Percentiles rank a stretch among this genome's conserved stretches.
phyloP scores from a whole-genome alignment of 2,329 filamentous ascomycete species.

The Aspergillus cejpii region DNA sequence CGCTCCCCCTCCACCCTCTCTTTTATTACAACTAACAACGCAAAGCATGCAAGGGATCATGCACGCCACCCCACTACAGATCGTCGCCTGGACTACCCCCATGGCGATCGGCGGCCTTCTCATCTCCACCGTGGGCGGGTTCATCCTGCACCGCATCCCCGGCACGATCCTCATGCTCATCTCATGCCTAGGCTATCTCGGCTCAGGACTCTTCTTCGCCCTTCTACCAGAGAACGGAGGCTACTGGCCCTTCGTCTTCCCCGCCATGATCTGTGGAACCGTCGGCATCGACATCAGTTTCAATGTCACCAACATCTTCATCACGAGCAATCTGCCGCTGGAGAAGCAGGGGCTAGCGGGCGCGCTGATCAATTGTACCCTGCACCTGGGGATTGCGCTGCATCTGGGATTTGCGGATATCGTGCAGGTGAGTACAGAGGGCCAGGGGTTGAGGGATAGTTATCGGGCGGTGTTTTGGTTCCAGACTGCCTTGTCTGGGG shows the following conservation, averaged over 20 bases:
- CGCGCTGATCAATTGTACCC: slow-evolving; percentile 61
- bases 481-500: slow-evolving; percentile 50
- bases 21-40: background rate
- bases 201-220: slow-evolving; percentile 57
- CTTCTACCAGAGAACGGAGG: slow-evolving; percentile 51
- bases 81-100: slow-evolving; percentile 63
- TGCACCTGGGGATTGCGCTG: slow-evolving; percentile 67
- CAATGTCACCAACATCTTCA: slow-evolving; percentile 69
- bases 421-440: slow-evolving; percentile 44
- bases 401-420: slow-evolving; percentile 66
- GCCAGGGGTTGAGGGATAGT: slow-evolving; percentile 45
- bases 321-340: slow-evolving; percentile 63
- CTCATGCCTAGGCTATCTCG: slow-evolving; percentile 54
- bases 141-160: slow-evolving; percentile 60
- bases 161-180: slow-evolving; percentile 58
- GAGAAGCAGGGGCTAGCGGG: slow-evolving; percentile 65
- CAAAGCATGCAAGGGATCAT: slow-evolving; percentile 56
- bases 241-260: slow-evolving; percentile 71
- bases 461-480: slow-evolving; percentile 63
- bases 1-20: slow-evolving; percentile 17
- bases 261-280: slow-evolving; percentile 55
- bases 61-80: slow-evolving; percentile 52
- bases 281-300: slow-evolving; percentile 69
- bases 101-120: slow-evolving; percentile 62
- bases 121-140: slow-evolving; percentile 56